These are phyloP conservation scores for Cryptococcus sp. DNA, from an alignment of 1,284 basidiomycete species.

Conservation along the genomic window DNA sequence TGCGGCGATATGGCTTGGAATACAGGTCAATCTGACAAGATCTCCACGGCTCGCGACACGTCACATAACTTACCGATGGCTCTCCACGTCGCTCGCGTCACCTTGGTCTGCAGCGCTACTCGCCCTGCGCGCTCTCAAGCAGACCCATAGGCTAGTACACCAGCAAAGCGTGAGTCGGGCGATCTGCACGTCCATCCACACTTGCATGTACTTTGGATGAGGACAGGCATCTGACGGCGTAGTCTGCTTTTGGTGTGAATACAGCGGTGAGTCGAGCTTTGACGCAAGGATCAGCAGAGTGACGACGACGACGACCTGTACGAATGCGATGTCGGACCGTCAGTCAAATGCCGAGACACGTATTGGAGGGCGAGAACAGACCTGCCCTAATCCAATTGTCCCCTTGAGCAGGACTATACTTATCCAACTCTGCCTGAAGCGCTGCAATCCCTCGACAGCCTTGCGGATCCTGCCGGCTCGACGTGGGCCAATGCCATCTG, in stretches of 20 bases:
- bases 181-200: conserved; percentile 36
- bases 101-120: conserved; percentile 3
- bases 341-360: neutral
- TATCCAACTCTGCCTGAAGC: conserved; percentile 36
- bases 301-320: conserved; percentile 29
- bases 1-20: too few relatives aligned
- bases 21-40: too few relatives aligned
- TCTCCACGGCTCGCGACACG: neutral
- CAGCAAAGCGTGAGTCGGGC: conserved; percentile 30
- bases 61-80: neutral
- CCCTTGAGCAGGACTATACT: conserved; percentile 35
- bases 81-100: neutral
- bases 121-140: neutral
- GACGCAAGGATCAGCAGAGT: conserved; percentile 33
- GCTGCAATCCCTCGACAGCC: conserved; percentile 27
- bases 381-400: conserved; percentile 33
- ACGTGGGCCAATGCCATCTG: too few relatives aligned
- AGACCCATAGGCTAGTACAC: conserved; percentile 34
- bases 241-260: conserved; percentile 21
- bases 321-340: neutral
- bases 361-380: conserved; percentile 8
- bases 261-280: conserved; percentile 22
- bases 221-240: conserved; percentile 26
- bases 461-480: conserved; percentile 3
- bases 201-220: conserved; percentile 29